These are phyloP conservation scores for Xylariales sp. DNA, from an alignment of 2,329 filamentous ascomycete species.

Conservation along the genomic window DNA sequence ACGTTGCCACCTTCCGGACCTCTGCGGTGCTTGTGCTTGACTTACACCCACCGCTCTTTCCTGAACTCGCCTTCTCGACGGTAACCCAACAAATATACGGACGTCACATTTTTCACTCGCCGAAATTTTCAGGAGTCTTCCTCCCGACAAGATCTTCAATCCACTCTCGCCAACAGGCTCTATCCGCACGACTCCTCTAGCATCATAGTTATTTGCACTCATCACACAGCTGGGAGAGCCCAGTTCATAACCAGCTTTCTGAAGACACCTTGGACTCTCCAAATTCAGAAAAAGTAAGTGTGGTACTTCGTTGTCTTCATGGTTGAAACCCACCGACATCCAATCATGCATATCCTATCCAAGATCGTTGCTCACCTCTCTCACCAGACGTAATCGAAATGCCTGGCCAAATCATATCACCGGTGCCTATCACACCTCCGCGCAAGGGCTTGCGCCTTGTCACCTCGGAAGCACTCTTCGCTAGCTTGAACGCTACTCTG, in stretches of 20 bases:
- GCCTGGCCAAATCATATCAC: slow-evolving; percentile 40
- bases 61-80: slow-evolving; percentile 2
- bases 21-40: slow-evolving; percentile 6
- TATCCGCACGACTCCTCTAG: background rate
- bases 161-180: background rate
- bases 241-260: too few species aligned
- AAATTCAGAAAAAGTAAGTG: too few species aligned
- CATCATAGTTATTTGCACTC: too few species aligned
- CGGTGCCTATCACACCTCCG: slow-evolving; percentile 42
- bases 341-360: too few species aligned
- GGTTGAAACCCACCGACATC: too few species aligned
- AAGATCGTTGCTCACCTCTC: too few species aligned
- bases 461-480: slow-evolving; percentile 47
- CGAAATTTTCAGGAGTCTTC: background rate
- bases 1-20: background rate
- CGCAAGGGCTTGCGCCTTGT: slow-evolving; percentile 40
- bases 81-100: slow-evolving; percentile 1
- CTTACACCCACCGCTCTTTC: slow-evolving; percentile 13
- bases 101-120: slow-evolving; percentile 1
- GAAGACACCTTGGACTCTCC: too few species aligned
- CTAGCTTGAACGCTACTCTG: slow-evolving; percentile 48
- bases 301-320: too few species aligned
- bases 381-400: too few species aligned
- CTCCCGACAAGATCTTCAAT: background rate
- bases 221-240: too few species aligned